Evolutionary conservation across 495 filamentous ascomycete genomes (phyloP), one percentile per base, ranked within the genome.

Genomic region (Xylaria nigripes): DNA sequence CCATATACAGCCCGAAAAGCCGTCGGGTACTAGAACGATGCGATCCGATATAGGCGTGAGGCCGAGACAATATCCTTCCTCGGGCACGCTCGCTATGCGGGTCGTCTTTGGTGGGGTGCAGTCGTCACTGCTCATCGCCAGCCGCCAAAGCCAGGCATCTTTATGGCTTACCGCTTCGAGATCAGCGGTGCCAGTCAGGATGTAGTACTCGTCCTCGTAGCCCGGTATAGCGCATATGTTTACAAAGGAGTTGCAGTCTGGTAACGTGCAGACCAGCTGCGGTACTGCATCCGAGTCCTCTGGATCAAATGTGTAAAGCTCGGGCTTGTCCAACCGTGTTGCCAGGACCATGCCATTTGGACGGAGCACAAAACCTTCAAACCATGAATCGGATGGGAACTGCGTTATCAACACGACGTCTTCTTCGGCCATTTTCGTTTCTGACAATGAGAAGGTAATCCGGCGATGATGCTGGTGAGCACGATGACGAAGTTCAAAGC

Each of bases 391-490:
- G 22, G 62, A 65, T 15, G 64, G 64, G 22, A 64, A 22, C 49
- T 67, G 64, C 15, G 62, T 65, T 49, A 67, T 61, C 43, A 65
- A 52, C 25, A 67, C 58, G 9, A 62, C 51, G 19, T 67, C 64
- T 49, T 64, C 53, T 38, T 56, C 53, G 5, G 53, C 16, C 53
- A 56, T 56, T 24, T 18, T 50, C 7, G 23, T 40, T 9, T 24
- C 47, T 6, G 34, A 24, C 12, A 19, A 49, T n/a, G 46, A 22
- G 10, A 15, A 36, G 30, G 23, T 34, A 52, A n/a, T n/a, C n/a
- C n/a, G n/a, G n/a, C n/a, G n/a, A n/a, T n/a, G n/a, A n/a, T n/a
- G n/a, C n/a, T n/a, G n/a, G n/a, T n/a, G n/a, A n/a, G n/a, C n/a
- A n/a, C n/a, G n/a, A n/a, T n/a, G n/a, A n/a, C n/a, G n/a, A n/a